Evolutionary conservation across 192 early-diverging fungal genomes (phyloP), one percentile per base, ranked within the genome.

Genomic region (Coemansia erecta): DNA sequence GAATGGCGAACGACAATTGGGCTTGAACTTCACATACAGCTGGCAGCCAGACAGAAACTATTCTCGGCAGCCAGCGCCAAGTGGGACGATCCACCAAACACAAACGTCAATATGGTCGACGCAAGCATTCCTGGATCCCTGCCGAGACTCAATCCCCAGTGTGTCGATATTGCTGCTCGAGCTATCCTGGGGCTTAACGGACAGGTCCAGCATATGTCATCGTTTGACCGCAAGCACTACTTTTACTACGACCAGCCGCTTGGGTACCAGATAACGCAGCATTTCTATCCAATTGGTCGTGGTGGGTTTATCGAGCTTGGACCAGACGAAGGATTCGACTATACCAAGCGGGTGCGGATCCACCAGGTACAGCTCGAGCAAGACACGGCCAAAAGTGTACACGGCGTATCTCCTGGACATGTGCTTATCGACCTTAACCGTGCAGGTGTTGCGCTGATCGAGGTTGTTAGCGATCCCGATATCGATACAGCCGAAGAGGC

Each of bases 221-320:
- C 84, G 1, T 98, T 98, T 66, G 95, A 95, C 55, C 85, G 95
- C 45, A 95, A 98, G 66, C 95, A 98, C 66, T 98, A 98, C 62
- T 94, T 94, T 75, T 98, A 98, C 68, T 85, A 88, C 3, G 95
- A 98, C 76, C 79, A 93, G 60, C 93, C 95, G 13, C 85, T 85
- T 48, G 93, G 95, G 15, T 98, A 93, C 70, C 95, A 98, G 77
- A 94, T 98, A 61, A 98, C 95, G 18, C 95, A 98, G 62, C 85
- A 92, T 48, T 82, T 79, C 53, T 83, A 84, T 41, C 94, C 94
- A 11, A 83, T 97, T 62, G 88, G 92, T 4, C 71, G 74, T 12
- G 87, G 88, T 47, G 94, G 94, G 14, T 67, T 62, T 33, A 53
- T 97, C 11, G 61, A 56, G 8, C 46, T 94, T 10, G 70, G 80